These are phyloP conservation scores for Mycena alexandri DNA, from an alignment of 768 basidiomycete species.

Conservation along the genomic window DNA sequence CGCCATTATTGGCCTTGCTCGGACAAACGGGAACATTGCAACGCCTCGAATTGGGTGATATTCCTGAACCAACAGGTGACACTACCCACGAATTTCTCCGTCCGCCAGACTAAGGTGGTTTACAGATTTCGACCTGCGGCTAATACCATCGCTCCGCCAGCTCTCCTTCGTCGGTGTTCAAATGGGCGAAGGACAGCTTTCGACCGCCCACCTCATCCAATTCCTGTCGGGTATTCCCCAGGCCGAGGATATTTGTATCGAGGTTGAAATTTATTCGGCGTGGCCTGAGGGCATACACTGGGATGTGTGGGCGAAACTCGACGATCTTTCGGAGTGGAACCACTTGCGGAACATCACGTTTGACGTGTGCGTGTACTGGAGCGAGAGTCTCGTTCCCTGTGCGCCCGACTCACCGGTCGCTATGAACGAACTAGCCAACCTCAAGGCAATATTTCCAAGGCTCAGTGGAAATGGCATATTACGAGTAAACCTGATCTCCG, in stretches of 20 bases:
- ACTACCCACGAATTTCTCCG: background rate
- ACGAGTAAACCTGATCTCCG: background rate
- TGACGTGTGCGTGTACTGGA: background rate
- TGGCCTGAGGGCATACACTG: background rate
- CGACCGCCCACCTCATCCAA: background rate
- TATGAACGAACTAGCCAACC: background rate
- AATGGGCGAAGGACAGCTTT: background rate
- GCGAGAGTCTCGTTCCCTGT: background rate
- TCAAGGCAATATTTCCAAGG: background rate
- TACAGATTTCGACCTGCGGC: background rate
- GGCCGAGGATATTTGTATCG: background rate
- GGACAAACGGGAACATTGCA: background rate
- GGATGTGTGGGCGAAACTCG: background rate
- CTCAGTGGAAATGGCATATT: background rate
- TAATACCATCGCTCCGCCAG: background rate
- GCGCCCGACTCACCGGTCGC: background rate
- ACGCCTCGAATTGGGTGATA: background rate
- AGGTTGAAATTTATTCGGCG: background rate
- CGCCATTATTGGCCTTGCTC: background rate
- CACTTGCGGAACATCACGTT: background rate
- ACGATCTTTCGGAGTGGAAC: background rate
- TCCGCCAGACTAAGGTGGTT: background rate
- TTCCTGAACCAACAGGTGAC: background rate
- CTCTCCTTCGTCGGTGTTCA: background rate
- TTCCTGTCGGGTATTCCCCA: background rate